Percentiles rank a stretch among this genome's conserved stretches.
Conservation (phyloP, 345 rosid species). For the Nasturtium officinale region DNA sequence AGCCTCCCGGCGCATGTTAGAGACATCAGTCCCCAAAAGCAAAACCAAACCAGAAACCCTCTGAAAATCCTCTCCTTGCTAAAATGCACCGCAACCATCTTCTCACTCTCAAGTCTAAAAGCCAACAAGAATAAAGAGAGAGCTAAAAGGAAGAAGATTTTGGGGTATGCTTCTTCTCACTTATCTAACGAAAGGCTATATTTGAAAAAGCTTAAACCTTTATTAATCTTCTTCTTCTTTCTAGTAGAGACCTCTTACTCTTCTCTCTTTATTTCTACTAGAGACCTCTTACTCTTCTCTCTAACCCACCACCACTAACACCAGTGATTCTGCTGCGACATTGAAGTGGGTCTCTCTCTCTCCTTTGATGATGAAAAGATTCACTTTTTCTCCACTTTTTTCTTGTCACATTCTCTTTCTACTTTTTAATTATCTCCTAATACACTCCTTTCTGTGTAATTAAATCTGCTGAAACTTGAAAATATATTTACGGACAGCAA, state of each 20-base stretch:
- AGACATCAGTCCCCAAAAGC: slow-evolving; percentile 54
- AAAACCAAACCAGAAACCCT: slow-evolving; percentile 47
- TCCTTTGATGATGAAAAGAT: slow-evolving; percentile 41
- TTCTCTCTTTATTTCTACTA: slow-evolving; percentile 24
- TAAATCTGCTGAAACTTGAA: background rate
- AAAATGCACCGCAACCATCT: slow-evolving; percentile 48
- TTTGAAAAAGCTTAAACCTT: slow-evolving; percentile 36
- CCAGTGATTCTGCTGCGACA: slow-evolving; percentile 43
- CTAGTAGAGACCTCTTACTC: slow-evolving; percentile 16
- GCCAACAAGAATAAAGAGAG: slow-evolving; percentile 18
- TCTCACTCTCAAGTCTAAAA: slow-evolving; percentile 1
- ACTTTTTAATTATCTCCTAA: slow-evolving; percentile 30
- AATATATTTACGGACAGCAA: background rate
- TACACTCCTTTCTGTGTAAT: slow-evolving; percentile 9
- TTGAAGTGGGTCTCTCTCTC: slow-evolving; percentile 43
- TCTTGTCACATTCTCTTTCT: slow-evolving; percentile 20
- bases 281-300: slow-evolving; percentile 27
- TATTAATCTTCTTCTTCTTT: slow-evolving; percentile 27
- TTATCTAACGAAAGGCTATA: slow-evolving; percentile 22
- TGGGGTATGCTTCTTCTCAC: slow-evolving; percentile 19
- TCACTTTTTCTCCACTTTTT: slow-evolving; percentile 21
- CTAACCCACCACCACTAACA: slow-evolving; percentile 47
- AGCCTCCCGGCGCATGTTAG: slow-evolving; percentile 59
- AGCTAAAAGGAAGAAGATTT: slow-evolving; percentile 22
- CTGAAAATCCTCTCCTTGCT: slow-evolving; percentile 39